Conservation (phyloP, 495 filamentous ascomycete species). For the Mycothermus thermophilus region DNA sequence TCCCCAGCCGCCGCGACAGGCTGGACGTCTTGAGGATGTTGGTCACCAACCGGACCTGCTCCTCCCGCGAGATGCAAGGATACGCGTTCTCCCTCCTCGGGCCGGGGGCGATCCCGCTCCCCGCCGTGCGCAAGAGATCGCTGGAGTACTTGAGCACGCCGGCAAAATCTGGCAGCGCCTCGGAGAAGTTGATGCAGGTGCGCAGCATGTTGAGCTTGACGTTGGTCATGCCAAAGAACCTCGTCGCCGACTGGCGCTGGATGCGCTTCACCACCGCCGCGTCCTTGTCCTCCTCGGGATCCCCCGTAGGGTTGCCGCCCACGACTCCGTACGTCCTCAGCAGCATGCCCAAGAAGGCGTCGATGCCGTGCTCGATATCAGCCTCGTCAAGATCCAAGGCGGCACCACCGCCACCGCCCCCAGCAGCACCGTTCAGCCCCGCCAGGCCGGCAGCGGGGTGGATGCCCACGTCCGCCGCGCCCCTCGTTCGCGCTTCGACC, state of each 20-base stretch:
- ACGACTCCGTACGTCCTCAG: slow-evolving; percentile 39
- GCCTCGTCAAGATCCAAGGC: slow-evolving; percentile 60
- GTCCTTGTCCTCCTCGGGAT: slow-evolving; percentile 27
- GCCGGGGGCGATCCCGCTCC: slow-evolving; percentile 59
- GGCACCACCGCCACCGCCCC: slow-evolving; percentile 28
- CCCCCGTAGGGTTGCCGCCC: slow-evolving; percentile 8
- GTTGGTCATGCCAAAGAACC: slow-evolving; percentile 49
- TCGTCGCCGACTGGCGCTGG: slow-evolving; percentile 35
- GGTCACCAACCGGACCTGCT: slow-evolving; percentile 64
- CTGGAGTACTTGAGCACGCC: slow-evolving; percentile 78
- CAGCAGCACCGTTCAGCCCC: slow-evolving; percentile 39
- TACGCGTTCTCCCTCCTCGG: slow-evolving; percentile 46
- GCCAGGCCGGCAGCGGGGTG: slow-evolving; percentile 80
- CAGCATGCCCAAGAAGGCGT: slow-evolving; percentile 34
- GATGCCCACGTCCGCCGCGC: slow-evolving; percentile 86
- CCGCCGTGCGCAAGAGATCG: slow-evolving; percentile 66
- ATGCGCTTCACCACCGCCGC: slow-evolving; percentile 38
- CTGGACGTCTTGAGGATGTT: slow-evolving; percentile 75
- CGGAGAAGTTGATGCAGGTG: slow-evolving; percentile 76
- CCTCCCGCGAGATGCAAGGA: slow-evolving; percentile 59
- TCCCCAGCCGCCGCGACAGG: slow-evolving; percentile 58
- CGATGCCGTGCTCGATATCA: slow-evolving; percentile 61
- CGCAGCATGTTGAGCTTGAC: slow-evolving; percentile 76
- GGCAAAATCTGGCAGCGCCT: slow-evolving; percentile 83
- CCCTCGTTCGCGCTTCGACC: slow-evolving; percentile 82